Evolutionary conservation across 495 filamentous ascomycete species (phyloP), one percentile per base, ranked within the genome.

Genomic region (Recurvomyces mirabilis): DNA sequence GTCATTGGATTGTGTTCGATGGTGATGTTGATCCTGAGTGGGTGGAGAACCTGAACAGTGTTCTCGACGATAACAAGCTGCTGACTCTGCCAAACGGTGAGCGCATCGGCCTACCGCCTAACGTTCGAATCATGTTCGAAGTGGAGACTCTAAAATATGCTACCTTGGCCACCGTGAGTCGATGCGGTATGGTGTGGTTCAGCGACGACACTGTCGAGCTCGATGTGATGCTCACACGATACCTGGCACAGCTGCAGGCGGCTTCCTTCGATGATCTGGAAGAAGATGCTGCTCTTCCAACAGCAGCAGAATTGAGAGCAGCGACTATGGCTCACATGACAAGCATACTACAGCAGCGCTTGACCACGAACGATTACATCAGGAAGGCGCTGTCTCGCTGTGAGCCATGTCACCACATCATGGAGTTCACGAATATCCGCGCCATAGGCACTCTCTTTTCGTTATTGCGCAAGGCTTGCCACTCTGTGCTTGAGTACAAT

Each of bases 171-270:
- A 99, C 91, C 29, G 91, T 99, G 54, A 87, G 80, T 80, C 87
- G 91, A 66, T 99, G 91, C 65, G 91, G 91, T 70, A 99, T 99
- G 91, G 91, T 99, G 6, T 99, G 91, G 91, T 96, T 95, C 66
- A 96, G 88, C 58, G 88, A 93, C 49, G 93, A 99, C 56, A 96
- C 86, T 14, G 87, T 99, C 30, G 88, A 84, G 15, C 74, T 85
- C 5, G 74, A 71, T 51, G 94, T 99, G 86, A 86, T 96, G 77
- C 77, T 95, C 26, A 66, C 75, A 46, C 86, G 94, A 60, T 94
- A 96, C 57, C 75, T 99, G 23, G 78, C 88, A 49, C 78, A 77
- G 30, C 74, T 99, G 11, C 74, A 80, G 48, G 80, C 76, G 3
- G 77, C 83, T 42, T 73, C 82, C 0, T 93, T 95, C 55, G 89